Conservation (phyloP, 495 filamentous ascomycete genomes). For the Hypoxylon fragiforme region DNA sequence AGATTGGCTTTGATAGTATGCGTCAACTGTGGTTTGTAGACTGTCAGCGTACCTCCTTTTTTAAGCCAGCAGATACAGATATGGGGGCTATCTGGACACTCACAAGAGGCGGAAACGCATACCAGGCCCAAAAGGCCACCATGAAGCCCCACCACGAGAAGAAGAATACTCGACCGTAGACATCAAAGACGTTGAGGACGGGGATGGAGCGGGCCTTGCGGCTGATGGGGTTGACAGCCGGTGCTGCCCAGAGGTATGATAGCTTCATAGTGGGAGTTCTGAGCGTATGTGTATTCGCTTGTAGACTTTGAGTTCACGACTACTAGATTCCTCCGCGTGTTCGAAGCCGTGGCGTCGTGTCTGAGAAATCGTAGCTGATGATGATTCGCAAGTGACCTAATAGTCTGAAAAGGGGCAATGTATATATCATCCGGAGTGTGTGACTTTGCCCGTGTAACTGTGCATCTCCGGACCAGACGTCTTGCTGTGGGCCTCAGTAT, state of each 20-base stretch:
- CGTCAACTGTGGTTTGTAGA: constrained; percentile 57
- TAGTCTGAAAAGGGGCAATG: constrained; percentile 4
- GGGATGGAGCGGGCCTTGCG: constrained; percentile 81
- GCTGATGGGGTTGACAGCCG: constrained; percentile 74
- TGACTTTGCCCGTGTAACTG: constrained; percentile 20
- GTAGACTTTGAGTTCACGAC: not conserved
- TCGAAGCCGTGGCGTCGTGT: too few relatives aligned
- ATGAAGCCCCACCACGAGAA: constrained; percentile 96
- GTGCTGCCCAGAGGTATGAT: constrained; percentile 59
- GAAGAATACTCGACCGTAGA: constrained; percentile 86
- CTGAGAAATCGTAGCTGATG: not conserved
- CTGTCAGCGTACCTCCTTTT: constrained; percentile 8
- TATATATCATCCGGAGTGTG: constrained; percentile 9
- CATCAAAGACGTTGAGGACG: constrained; percentile 74
- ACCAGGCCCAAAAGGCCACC: constrained; percentile 94
- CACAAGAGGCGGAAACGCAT: constrained; percentile 81
- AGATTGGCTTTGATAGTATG: constrained; percentile 80
- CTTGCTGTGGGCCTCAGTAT: constrained; percentile 13
- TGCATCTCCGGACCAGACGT: constrained; percentile 37
- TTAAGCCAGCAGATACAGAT: not conserved
- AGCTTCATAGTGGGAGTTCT: constrained; percentile 38
- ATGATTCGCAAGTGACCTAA: not conserved
- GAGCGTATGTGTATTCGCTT: not conserved
- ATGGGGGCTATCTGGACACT: constrained; percentile 33
- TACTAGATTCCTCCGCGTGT: too few relatives aligned